Evolutionary conservation across 345 rosid species (phyloP).

Genomic region (Rhodomyrtus tomentosa): DNA sequence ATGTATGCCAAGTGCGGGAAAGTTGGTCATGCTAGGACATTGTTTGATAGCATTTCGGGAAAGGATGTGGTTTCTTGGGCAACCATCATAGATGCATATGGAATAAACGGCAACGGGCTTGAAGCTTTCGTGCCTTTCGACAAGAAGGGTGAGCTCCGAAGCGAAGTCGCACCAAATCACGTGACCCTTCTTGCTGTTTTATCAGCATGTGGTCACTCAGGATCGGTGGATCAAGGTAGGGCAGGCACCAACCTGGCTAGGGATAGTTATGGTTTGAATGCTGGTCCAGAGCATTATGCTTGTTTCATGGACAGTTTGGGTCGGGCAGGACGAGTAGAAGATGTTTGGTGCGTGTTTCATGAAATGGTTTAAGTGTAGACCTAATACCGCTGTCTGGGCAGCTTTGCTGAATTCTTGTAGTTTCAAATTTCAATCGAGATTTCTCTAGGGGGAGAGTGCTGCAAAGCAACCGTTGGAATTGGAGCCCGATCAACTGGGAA

Average conservation of each 20-base stretch:
- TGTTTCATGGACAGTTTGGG: constrained; percentile 59
- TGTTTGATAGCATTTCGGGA: constrained; percentile 27
- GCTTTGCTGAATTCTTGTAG: constrained; percentile 47
- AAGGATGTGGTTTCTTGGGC: constrained; percentile 73
- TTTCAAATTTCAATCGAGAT: constrained; percentile 47
- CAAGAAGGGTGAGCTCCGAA: constrained; percentile 33
- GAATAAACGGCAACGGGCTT: constrained; percentile 49
- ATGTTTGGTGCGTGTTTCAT: constrained; percentile 39
- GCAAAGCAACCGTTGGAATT: constrained; percentile 45
- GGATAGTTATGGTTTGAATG: constrained; percentile 26
- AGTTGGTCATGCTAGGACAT: constrained; percentile 19
- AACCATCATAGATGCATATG: constrained; percentile 65
- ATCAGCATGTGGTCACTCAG: constrained; percentile 80
- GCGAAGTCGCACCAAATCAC: constrained; percentile 38
- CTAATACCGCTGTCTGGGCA: constrained; percentile 38
- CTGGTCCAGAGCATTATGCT: constrained; percentile 50
- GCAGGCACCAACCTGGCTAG: constrained; percentile 34
- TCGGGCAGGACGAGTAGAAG: constrained; percentile 47
- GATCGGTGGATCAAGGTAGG: constrained; percentile 49
- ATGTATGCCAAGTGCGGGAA: constrained; percentile 75
- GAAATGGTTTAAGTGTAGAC: constrained; percentile 19
- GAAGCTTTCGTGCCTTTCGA: constrained; percentile 48
- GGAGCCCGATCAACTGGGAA: constrained; percentile 31
- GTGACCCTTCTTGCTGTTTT: constrained; percentile 69
- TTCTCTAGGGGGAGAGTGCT: constrained; percentile 35